Evolutionary conservation across 2,329 filamentous ascomycete species (phyloP), one percentile per base, ranked within the genome.

Genomic region (Xylaria sp.): DNA sequence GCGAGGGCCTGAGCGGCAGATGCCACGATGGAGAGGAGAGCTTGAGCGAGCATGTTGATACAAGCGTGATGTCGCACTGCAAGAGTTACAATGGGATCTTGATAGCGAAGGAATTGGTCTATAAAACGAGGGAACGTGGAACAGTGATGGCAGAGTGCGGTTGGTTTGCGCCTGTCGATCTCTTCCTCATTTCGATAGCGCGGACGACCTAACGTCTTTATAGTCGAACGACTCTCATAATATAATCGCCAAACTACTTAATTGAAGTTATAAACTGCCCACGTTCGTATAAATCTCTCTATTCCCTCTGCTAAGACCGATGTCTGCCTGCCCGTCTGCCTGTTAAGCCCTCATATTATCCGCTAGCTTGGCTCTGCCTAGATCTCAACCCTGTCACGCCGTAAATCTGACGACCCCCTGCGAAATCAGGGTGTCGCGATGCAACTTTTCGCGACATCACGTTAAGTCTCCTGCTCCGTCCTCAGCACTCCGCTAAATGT

Each of bases 41-140:
- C 41, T 39, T 68, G 68, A 70, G 68, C 55, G 67, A 72, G 46
- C 74, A 76, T 76, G 3, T 56, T 73, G 61, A 70, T 12, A 20
- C 58, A 63, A 23, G 20, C 46, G 15, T 60, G 66, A 25, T 23
- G 7, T 39, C 62, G 55, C 58, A 32, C 36, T 55, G 32, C 28
- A 25, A 59, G 10, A 30, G 25, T 25, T 53, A 30, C 25, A 43
- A 28, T 55, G 34, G 20, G 41, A n/a, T 13, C n/a, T n/a, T n/a
- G n/a, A n/a, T n/a, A n/a, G n/a, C n/a, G 18, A 28, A 39, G n/a
- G 28, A 46, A n/a, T n/a, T 52, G 3, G 25, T 62, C 10, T 45
- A 20, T 18, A 15, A 48, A 32, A 23, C 13, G 39, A 52, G 12
- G 15, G 41, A 48, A 15, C 7, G 39, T 50, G n/a, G 10, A 32